Evolutionary conservation across 768 basidiomycete genomes (phyloP).

Genomic region (Boletales sp.): DNA sequence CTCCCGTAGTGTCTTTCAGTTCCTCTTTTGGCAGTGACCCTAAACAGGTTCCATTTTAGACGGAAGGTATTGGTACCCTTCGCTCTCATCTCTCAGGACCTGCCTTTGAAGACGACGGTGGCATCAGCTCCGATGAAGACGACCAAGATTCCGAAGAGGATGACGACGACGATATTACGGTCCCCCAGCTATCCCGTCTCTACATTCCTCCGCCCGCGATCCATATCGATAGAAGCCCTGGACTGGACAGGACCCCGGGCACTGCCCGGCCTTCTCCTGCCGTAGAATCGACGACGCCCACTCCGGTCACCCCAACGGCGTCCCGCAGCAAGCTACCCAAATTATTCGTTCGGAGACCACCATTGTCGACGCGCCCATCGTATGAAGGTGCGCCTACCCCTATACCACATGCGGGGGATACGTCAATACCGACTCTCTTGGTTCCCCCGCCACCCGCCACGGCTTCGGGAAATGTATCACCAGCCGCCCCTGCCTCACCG

Average conservation of each 20-base stretch:
- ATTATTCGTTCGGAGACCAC: slow-evolving; percentile 33
- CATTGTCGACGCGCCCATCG: slow-evolving; percentile 29
- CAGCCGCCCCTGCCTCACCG: slow-evolving; percentile 21
- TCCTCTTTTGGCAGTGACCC: not conserved
- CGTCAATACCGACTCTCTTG: slow-evolving; percentile 7
- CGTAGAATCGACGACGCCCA: slow-evolving; percentile 18
- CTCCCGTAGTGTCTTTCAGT: slow-evolving; percentile 53
- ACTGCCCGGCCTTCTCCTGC: slow-evolving; percentile 22
- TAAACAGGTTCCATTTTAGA: slow-evolving; percentile 40
- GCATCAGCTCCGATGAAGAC: slow-evolving; percentile 53
- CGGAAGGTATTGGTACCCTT: slow-evolving; percentile 81
- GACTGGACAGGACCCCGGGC: slow-evolving; percentile 15
- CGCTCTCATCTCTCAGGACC: slow-evolving; percentile 56
- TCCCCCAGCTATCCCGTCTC: slow-evolving; percentile 19
- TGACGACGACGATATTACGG: slow-evolving; percentile 31
- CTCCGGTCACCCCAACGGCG: slow-evolving; percentile 27
- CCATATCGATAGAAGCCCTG: slow-evolving; percentile 18
- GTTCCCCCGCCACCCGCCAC: slow-evolving; percentile 12
- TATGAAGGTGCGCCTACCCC: slow-evolving; percentile 19
- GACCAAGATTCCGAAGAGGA: slow-evolving; percentile 34
- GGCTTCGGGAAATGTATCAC: slow-evolving; percentile 6
- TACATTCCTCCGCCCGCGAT: slow-evolving; percentile 20
- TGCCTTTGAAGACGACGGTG: slow-evolving; percentile 74
- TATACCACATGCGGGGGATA: not conserved
- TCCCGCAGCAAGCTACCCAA: slow-evolving; percentile 30